Base-by-base conservation (phyloP, 257 asterid species). In the Perilla frutescens region DNA sequence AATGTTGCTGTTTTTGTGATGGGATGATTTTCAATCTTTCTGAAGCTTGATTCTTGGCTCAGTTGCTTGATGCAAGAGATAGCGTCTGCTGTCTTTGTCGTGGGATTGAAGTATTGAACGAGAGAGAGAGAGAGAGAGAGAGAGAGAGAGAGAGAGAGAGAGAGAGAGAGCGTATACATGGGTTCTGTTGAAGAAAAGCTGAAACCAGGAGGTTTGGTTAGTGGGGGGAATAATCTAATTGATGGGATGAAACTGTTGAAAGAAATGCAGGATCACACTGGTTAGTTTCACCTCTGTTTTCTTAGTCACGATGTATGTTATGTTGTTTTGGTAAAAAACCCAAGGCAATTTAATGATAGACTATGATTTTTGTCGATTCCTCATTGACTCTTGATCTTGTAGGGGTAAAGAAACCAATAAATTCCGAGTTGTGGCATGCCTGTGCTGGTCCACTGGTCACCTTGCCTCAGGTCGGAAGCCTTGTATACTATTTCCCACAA, bases 401-500 rank as follows among this genome's bases (percentile, higher is more conserved):
- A 91, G 97, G 90, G 63, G 79, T 79, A 48, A 90, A 83, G 79
- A 88, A 90, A 67, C 68, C 78, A 10, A 87, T 92, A 41, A 88
- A 81, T 81, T 92, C 97, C 1, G 97, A 92, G 96, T 67, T 92
- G 39, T 92, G 97, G 97, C 97, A 92, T 76, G 96, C 97, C 7
- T 92, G 97, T 83, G 97, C 97, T 78, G 97, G 97, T 32, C 97
- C 97, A 62, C 79, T 92, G 76, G 97, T 88, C 61, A 87, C 87
- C 43, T 79, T 90, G 88, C 97, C 97, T 82, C 97, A 87, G 69
- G 89, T 92, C 57, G 97, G 97, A 72, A 88, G 92, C 83, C 96
- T 92, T 40, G 96, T 92, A 13, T 90, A 88, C 71, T 92, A 92
- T 85, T 92, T 88, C 67, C 96, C 97, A 29, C 97, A 92, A 75